Evolutionary conservation across 2,329 filamentous ascomycete species (phyloP).

Genomic region (Cryoendolithus antarcticus): DNA sequence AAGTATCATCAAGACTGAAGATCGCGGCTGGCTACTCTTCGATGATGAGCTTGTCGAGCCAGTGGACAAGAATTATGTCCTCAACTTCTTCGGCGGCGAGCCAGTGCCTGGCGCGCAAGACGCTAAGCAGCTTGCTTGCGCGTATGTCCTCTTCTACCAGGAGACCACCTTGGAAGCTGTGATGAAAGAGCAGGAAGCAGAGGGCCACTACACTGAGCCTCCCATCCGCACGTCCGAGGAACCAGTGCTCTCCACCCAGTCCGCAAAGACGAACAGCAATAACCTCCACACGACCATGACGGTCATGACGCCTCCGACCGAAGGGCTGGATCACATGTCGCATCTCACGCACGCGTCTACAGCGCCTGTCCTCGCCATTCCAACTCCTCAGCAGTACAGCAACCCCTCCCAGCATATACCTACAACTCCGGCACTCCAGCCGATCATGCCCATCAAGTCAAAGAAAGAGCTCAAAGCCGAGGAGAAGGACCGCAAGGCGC

Average conservation of each 20-base stretch:
- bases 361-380: slow-evolving; percentile 23
- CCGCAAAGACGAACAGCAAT: slow-evolving; percentile 11
- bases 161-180: slow-evolving; percentile 64
- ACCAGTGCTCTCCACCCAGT: slow-evolving; percentile 9
- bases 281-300: slow-evolving; percentile 21
- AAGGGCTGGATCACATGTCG: slow-evolving; percentile 38
- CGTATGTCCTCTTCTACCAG: slow-evolving; percentile 96
- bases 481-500: slow-evolving; percentile 46
- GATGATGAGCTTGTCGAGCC: slow-evolving; percentile 98
- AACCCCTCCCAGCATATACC: slow-evolving; percentile 21
- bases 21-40: slow-evolving; percentile 89
- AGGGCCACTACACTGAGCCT: slow-evolving; percentile 39
- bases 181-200: slow-evolving; percentile 69
- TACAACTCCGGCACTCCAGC: slow-evolving; percentile 32
- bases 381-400: neutral
- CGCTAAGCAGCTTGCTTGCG: slow-evolving; percentile 64
- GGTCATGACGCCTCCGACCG: slow-evolving; percentile 29
- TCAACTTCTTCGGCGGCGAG: slow-evolving; percentile 93
- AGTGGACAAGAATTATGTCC: slow-evolving; percentile 89
- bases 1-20: slow-evolving; percentile 92
- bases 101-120: slow-evolving; percentile 26
- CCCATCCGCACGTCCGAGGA: slow-evolving; percentile 17
- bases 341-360: slow-evolving; percentile 56
- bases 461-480: slow-evolving; percentile 54
- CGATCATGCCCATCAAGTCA: slow-evolving; percentile 41